A percentile compares a stretch with the other conserved stretches of the same genome.
phyloP scores from a whole-genome alignment of 2,329 filamentous ascomycete genomes.

The Cladorrhinum sp. region DNA sequence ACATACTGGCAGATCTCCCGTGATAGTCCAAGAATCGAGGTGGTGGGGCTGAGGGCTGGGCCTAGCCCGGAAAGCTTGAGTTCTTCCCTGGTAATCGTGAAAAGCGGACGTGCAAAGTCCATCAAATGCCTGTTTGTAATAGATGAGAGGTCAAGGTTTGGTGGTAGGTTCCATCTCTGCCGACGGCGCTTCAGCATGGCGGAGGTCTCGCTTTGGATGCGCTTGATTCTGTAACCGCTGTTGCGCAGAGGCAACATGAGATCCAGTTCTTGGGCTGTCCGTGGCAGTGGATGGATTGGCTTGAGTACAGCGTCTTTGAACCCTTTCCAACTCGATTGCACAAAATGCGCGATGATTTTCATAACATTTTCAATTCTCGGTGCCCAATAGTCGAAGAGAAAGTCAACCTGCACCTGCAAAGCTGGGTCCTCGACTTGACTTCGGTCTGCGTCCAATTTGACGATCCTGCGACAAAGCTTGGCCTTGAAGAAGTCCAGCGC shows the following conservation, averaged over 20 bases:
- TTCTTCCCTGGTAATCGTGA: conserved; percentile 6
- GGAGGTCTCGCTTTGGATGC: background rate
- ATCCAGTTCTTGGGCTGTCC: conserved; percentile 29
- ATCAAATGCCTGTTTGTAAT: conserved; percentile 10
- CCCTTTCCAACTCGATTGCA: conserved; percentile 38
- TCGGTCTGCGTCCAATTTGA: conserved; percentile 51
- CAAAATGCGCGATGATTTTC: conserved; percentile 27
- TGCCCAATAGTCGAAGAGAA: conserved; percentile 31
- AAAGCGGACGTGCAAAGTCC: conserved; percentile 1
- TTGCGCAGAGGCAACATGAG: conserved; percentile 23
- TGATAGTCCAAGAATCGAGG: conserved; percentile 26
- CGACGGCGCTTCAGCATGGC: background rate
- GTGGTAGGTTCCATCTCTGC: conserved; percentile 4
- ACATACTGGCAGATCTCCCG: conserved; percentile 37
- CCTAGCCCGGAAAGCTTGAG: conserved; percentile 11
- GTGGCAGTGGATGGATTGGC: conserved; percentile 41
- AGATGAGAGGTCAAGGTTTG: conserved; percentile 13
- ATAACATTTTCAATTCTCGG: conserved; percentile 32
- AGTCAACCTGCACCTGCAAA: conserved; percentile 3
- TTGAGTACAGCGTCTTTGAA: conserved; percentile 40
- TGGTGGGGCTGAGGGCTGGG: too few species aligned
- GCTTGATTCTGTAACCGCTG: conserved; percentile 2
- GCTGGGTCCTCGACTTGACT: background rate
- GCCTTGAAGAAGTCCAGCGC: conserved; percentile 32
- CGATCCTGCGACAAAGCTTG: conserved; percentile 56